Base-by-base conservation (phyloP, 257 asterid species). In the Nicotiana knightiana region DNA sequence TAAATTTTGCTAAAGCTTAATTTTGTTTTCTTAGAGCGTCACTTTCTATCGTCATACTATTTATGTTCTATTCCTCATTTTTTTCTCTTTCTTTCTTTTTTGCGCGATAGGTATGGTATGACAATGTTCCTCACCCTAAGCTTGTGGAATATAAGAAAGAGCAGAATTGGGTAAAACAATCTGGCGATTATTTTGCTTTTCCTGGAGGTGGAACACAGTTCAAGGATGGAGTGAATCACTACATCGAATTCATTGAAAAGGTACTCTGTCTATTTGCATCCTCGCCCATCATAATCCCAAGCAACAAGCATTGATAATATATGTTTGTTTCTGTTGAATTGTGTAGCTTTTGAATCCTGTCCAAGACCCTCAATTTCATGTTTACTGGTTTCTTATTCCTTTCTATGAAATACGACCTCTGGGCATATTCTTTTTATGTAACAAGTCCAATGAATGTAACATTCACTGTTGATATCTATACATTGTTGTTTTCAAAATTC, bases 121-220 rank as follows among this genome's bases (percentile, higher is more conserved):
- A 68, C 89, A 94, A 96, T 86, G 99, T 92, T 78, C 99, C 99
- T 73, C 98, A 94, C 83, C 97, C 99, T 80, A 94, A 92, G 89
- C 98, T 94, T 68, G 97, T 94, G 3, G 98, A 96, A n/a, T 94
- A 93, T 90, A 96, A 96, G 91, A 96, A 94, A 92, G 92, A 85
- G 67, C 98, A 93, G 85, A 94, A 75, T 35, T 96, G 98, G 99
- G 98, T 96, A 75, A 90, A 90, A 77, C 91, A 90, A 83, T 84
- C 87, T 1, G 98, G 88, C 6, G 91, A 92, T 70, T 93, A 93
- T 88, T 91, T 96, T 77, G 80, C 88, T 77, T 96, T 96, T 84
- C 99, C 99, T 18, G 99, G 99, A 12, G 98, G 98, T 17, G 99
- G 98, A 16, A 96, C 99, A 76, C 98, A 96, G 83, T 96, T 96